These are phyloP conservation scores for Amphirosellinia nigrospora DNA, from an alignment of 495 filamentous ascomycete species.

Conservation along the genomic window DNA sequence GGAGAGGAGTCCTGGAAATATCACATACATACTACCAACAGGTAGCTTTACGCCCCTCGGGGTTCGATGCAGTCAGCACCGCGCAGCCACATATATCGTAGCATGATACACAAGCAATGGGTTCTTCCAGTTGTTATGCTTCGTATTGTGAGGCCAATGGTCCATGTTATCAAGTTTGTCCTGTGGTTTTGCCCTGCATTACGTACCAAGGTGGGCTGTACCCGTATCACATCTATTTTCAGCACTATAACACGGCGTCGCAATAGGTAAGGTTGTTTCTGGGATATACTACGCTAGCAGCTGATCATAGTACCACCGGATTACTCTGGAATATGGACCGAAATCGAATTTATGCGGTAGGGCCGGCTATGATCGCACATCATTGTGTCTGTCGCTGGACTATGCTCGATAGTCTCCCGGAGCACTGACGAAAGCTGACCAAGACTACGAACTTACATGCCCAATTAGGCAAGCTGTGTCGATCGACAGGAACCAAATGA, in stretches of 20 bases:
- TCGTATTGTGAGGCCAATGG: not conserved
- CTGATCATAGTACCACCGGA: not conserved
- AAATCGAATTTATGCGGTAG: slow-evolving; percentile 12
- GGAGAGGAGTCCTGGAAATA: not conserved
- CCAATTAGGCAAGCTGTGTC: slow-evolving; percentile 20
- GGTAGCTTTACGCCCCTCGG: not conserved
- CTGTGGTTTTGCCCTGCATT: not conserved
- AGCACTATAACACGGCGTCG: not conserved
- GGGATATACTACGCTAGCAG: not conserved
- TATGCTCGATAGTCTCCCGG: not conserved
- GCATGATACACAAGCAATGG: not conserved
- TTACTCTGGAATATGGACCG: not conserved
- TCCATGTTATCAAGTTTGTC: not conserved
- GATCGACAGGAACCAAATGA: slow-evolving; percentile 24
- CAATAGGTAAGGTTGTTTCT: not conserved
- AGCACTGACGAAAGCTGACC: slow-evolving; percentile 6
- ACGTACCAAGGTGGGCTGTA: slow-evolving; percentile 14
- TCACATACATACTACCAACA: not conserved
- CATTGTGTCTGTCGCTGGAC: not conserved
- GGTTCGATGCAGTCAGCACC: slow-evolving; percentile 17
- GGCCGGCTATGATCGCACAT: slow-evolving; percentile 3
- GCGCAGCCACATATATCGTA: not conserved
- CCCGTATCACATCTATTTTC: slow-evolving; percentile 22
- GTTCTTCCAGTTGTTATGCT: not conserved
- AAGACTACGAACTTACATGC: slow-evolving; percentile 8